Percentiles rank a stretch among this genome's conserved stretches.
phyloP scores from a whole-genome alignment of 2,329 filamentous ascomycete species.

The Aspergillus brasiliensis region DNA sequence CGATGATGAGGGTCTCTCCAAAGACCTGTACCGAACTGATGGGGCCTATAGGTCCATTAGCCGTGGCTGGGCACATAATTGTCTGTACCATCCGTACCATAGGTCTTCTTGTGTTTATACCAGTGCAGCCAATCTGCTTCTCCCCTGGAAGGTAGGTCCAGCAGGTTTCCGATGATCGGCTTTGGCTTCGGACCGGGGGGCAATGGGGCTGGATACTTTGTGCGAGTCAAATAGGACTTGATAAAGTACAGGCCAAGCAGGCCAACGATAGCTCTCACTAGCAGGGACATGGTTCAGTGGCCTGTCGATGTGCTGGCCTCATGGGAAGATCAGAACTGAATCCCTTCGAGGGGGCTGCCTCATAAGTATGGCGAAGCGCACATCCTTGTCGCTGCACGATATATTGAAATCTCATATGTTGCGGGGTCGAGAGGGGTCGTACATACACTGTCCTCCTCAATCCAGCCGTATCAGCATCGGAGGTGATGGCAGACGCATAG shows the following conservation, averaged over 20 bases:
- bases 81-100: slow-evolving; percentile 28
- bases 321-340: not conserved
- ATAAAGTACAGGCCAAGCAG: not conserved
- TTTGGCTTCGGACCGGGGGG: slow-evolving; percentile 55
- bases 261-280: not conserved
- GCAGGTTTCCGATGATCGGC: slow-evolving; percentile 54
- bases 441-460: not conserved
- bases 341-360: not conserved
- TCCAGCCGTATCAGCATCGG: not conserved
- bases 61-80: not conserved
- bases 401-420: not conserved
- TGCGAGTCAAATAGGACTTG: not conserved
- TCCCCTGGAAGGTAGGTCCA: slow-evolving; percentile 48
- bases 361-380: not conserved
- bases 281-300: not conserved
- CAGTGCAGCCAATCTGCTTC: slow-evolving; percentile 47
- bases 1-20: slow-evolving; percentile 40
- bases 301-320: not conserved
- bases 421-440: not conserved
- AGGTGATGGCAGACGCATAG: not conserved
- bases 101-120: slow-evolving; percentile 47
- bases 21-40: slow-evolving; percentile 43
- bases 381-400: not conserved
- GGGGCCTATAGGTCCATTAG: slow-evolving; percentile 25
- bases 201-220: slow-evolving; percentile 24